Evolutionary conservation across 352 stramenopile species (phyloP).

Genomic region (Phytophthora pluvialis): DNA sequence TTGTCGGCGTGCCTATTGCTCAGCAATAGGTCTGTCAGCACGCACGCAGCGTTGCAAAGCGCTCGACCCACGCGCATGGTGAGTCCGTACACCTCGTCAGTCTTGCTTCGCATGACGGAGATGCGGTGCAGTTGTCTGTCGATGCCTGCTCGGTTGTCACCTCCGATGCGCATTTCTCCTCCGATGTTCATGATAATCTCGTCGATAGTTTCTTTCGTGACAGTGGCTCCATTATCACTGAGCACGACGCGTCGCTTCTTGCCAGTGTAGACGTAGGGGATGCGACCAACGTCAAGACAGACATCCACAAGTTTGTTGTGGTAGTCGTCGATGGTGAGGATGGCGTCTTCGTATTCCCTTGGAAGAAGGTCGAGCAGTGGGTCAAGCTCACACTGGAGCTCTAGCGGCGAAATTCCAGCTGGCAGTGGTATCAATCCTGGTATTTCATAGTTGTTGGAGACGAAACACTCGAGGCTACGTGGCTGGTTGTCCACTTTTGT

Average conservation of each 20-base stretch:
- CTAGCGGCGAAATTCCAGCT: slow-evolving; percentile 4
- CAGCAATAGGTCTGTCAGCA: slow-evolving; percentile 76
- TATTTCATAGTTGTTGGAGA: not conserved
- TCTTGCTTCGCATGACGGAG: slow-evolving; percentile 72
- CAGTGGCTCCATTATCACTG: slow-evolving; percentile 28
- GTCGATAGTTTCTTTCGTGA: slow-evolving; percentile 59
- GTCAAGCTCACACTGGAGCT: slow-evolving; percentile 46
- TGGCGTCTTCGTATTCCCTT: slow-evolving; percentile 25
- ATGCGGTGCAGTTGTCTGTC: slow-evolving; percentile 82
- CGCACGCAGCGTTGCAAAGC: slow-evolving; percentile 59
- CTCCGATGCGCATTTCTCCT: slow-evolving; percentile 57
- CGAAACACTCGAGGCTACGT: slow-evolving; percentile 41
- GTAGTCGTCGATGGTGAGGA: slow-evolving; percentile 31
- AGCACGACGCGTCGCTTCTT: slow-evolving; percentile 35
- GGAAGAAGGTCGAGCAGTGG: slow-evolving; percentile 45
- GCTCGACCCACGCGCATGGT: slow-evolving; percentile 81
- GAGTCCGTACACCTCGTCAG: slow-evolving; percentile 62
- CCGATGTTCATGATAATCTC: slow-evolving; percentile 53
- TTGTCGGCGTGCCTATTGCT: slow-evolving; percentile 49
- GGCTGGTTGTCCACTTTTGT: slow-evolving; percentile 23
- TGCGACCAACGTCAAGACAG: slow-evolving; percentile 43
- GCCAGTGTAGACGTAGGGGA: slow-evolving; percentile 41
- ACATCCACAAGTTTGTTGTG: slow-evolving; percentile 43
- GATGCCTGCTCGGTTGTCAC: slow-evolving; percentile 82
- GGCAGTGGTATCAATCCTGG: no score